These are phyloP conservation scores for Emiliania huxleyi DNA, from an alignment of 78 protist genomes.

Conservation along the genomic window DNA sequence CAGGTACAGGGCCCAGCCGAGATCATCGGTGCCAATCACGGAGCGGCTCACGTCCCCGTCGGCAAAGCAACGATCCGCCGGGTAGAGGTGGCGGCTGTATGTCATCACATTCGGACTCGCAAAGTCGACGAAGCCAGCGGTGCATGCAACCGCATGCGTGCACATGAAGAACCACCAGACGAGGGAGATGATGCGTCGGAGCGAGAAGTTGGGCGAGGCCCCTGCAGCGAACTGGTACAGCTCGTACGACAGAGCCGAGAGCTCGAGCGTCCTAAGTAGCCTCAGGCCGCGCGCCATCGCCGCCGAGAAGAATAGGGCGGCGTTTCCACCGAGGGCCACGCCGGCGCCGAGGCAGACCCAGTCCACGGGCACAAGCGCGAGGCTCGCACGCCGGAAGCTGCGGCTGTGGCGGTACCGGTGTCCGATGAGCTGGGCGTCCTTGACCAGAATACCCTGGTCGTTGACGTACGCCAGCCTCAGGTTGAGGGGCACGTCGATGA, in stretches of 20 bases:
- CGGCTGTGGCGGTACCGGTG: not conserved
- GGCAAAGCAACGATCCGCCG: not conserved
- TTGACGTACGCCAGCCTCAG: not conserved
- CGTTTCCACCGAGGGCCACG: not conserved
- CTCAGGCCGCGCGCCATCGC: not conserved
- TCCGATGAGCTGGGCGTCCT: not conserved
- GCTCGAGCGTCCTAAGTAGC: not conserved
- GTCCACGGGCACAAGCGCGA: not conserved
- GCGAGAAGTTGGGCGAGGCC: not conserved
- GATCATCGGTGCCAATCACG: not conserved
- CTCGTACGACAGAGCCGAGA: not conserved
- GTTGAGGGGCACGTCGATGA: not conserved
- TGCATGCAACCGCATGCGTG: not conserved
- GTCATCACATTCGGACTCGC: not conserved
- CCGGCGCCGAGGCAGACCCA: not conserved
- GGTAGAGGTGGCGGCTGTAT: not conserved
- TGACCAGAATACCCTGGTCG: not conserved
- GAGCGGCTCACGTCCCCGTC: not conserved
- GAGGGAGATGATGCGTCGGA: not conserved
- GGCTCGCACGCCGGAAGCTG: not conserved
- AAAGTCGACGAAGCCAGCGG: not conserved
- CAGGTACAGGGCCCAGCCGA: not conserved
- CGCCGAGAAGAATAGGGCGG: not conserved
- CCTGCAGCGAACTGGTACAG: not conserved
- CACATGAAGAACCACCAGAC: not conserved